Evolutionary conservation across 75 land plant genomes (phyloP).

Genomic region (Sequoia sempervirens): DNA sequence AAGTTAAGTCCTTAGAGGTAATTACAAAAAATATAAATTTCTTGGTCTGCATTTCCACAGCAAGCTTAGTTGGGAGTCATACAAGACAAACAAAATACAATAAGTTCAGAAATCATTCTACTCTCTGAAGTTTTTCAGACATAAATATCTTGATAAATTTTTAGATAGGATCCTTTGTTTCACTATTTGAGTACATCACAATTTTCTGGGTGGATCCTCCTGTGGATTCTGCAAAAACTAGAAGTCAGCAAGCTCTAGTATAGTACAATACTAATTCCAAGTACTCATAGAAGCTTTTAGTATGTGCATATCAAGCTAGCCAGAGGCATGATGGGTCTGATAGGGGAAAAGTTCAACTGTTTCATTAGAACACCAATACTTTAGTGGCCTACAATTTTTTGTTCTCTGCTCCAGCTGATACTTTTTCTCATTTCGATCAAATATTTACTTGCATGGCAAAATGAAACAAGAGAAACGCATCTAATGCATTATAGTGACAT

Average conservation of each 20-base stretch:
- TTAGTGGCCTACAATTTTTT: background rate
- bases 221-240: background rate
- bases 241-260: background rate
- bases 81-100: too few species aligned
- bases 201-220: background rate
- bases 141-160: background rate
- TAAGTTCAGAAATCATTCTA: too few species aligned
- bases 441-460: background rate
- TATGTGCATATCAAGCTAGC: background rate
- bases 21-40: too few species aligned
- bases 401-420: background rate
- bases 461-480: background rate
- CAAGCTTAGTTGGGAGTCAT: too few species aligned
- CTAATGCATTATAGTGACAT: constrained; percentile 10
- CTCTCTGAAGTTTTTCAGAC: too few species aligned
- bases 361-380: background rate
- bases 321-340: background rate
- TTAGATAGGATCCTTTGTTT: background rate
- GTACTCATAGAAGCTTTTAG: background rate
- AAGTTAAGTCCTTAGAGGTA: too few species aligned
- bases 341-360: background rate
- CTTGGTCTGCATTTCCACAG: too few species aligned
- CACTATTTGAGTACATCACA: background rate
- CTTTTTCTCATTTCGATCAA: background rate
- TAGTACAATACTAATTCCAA: background rate